Percentiles rank a stretch among this genome's conserved stretches.
phyloP scores from a whole-genome alignment of 2,329 filamentous ascomycete genomes.

The Cladobotryum mycophilum region DNA sequence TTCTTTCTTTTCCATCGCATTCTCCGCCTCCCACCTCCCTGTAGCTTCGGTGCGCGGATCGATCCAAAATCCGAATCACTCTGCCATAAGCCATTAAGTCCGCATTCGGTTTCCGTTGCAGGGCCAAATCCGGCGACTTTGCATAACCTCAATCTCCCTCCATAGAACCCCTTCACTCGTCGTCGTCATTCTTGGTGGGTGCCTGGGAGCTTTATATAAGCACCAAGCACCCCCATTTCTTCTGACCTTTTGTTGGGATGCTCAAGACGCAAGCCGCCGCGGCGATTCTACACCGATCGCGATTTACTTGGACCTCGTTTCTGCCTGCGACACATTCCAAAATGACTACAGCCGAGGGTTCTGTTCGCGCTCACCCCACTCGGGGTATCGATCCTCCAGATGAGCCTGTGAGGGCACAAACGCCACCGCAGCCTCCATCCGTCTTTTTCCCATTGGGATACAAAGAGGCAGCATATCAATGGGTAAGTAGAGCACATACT shows the following conservation, averaged over 20 bases:
- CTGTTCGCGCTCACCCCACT: conserved; percentile 17
- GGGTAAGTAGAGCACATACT: conserved; percentile 53
- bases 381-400: conserved; percentile 10
- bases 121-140: conserved; percentile 9
- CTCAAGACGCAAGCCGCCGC: conserved; percentile 37
- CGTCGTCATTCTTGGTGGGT: conserved; percentile 6
- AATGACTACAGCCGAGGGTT: conserved; percentile 29
- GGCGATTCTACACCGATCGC: conserved; percentile 36
- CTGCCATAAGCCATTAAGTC: neutral
- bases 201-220: conserved; percentile 18
- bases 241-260: conserved; percentile 32
- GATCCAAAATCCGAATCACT: neutral
- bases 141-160: neutral
- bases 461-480: conserved; percentile 86
- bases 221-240: conserved; percentile 13
- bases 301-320: conserved; percentile 27
- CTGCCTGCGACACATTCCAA: conserved; percentile 16
- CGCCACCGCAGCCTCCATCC: conserved; percentile 23
- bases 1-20: neutral
- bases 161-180: neutral
- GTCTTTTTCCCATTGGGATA: conserved; percentile 79
- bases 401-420: conserved; percentile 20
- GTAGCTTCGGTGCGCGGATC: neutral
- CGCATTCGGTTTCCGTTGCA: neutral
- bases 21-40: neutral